Evolutionary conservation across 768 basidiomycete species (phyloP).

Genomic region (Infundibulicybe gibba): DNA sequence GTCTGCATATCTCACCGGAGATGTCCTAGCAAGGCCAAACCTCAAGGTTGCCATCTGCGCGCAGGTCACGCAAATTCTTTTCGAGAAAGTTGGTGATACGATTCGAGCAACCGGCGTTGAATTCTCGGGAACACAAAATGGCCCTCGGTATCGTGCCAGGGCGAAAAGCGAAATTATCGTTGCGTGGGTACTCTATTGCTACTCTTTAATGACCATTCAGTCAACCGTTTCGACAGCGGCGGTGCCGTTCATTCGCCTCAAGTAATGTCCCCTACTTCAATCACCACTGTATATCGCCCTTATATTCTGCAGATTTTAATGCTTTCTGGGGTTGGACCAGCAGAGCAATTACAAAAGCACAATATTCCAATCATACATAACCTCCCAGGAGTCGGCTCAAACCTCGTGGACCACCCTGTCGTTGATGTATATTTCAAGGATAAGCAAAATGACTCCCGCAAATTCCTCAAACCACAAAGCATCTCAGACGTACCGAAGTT

Average conservation of each 20-base stretch:
- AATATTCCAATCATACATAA: conserved; percentile 56
- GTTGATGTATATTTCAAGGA: conserved; percentile 52
- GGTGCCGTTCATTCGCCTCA: conserved; percentile 62
- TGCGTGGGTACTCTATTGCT: conserved; percentile 37
- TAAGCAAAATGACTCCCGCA: conserved; percentile 39
- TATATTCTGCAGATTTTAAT: conserved; percentile 51
- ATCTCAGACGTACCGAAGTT: conserved; percentile 22
- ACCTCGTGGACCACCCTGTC: conserved; percentile 68
- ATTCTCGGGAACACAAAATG: conserved; percentile 38
- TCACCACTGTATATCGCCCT: not conserved
- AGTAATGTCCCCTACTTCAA: conserved; percentile 14
- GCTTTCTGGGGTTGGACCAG: conserved; percentile 77
- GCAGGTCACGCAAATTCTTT: conserved; percentile 54
- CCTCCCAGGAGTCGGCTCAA: conserved; percentile 69
- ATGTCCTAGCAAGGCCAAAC: conserved; percentile 63
- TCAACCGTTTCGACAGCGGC: conserved; percentile 30
- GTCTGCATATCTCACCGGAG: conserved; percentile 60
- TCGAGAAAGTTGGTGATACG: conserved; percentile 34
- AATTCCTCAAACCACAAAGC: conserved; percentile 27
- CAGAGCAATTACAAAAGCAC: conserved; percentile 46
- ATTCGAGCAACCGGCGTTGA: conserved; percentile 61
- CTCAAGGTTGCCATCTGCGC: conserved; percentile 57
- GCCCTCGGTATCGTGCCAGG: conserved; percentile 38
- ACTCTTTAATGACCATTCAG: conserved; percentile 5
- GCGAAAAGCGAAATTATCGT: conserved; percentile 61